These are phyloP conservation scores for Baudoinia panamericana DNA, from an alignment of 495 filamentous ascomycete genomes.

Conservation along the genomic window DNA sequence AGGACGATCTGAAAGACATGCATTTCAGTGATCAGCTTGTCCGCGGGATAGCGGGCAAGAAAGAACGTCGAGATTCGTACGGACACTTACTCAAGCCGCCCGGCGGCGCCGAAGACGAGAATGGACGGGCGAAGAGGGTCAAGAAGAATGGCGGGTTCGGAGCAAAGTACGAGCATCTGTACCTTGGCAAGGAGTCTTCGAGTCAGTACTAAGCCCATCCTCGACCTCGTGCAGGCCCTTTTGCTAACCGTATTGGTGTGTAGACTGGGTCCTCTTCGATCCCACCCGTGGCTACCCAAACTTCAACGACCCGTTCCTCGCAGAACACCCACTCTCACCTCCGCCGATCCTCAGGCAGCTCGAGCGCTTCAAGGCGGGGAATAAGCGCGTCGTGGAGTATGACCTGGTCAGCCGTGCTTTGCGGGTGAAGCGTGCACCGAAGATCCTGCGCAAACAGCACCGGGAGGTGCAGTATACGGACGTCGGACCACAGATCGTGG, in stretches of 20 bases:
- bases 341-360: slow-evolving; percentile 1
- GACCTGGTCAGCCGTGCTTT: slow-evolving; percentile 1
- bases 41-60: neutral
- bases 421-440: slow-evolving; percentile 7
- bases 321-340: neutral
- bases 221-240: neutral
- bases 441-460: slow-evolving; percentile 1
- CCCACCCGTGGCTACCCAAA: slow-evolving; percentile 1
- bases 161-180: slow-evolving; percentile 6
- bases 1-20: slow-evolving; percentile 6
- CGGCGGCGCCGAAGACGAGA: neutral
- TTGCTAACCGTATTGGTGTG: neutral
- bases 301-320: neutral
- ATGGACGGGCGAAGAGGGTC: neutral
- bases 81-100: neutral
- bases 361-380: slow-evolving; percentile 7
- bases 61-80: neutral
- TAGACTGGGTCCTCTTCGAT: slow-evolving; percentile 19
- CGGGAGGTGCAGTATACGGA: slow-evolving; percentile 5
- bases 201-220: slow-evolving; percentile 1
- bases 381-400: slow-evolving; percentile 10
- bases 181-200: neutral
- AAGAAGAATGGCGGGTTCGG: neutral
- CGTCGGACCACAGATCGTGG: slow-evolving; percentile 5
- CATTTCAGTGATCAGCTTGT: slow-evolving; percentile 2